Conservation (phyloP, 2,329 filamentous ascomycete species). For the Penicillium sp. region DNA sequence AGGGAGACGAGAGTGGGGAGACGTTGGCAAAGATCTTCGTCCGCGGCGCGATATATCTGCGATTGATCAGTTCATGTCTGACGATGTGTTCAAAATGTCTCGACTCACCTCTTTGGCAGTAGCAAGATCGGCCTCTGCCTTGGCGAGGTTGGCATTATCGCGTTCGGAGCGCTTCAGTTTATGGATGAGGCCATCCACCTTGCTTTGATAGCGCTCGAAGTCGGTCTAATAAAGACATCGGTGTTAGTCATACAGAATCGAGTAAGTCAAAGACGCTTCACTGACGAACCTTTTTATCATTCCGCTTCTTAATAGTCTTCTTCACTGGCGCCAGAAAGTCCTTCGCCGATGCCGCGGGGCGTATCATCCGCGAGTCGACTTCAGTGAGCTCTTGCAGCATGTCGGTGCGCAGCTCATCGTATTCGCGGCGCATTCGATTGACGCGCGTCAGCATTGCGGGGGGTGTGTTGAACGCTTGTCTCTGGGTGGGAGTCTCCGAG, state of each 20-base stretch:
- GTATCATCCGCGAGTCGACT: slow-evolving; percentile 70
- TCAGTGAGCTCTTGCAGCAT: slow-evolving; percentile 68
- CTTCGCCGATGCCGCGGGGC: slow-evolving; percentile 68
- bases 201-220: slow-evolving; percentile 74
- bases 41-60: slow-evolving; percentile 71
- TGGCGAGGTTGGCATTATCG: slow-evolving; percentile 69
- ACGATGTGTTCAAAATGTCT: neutral
- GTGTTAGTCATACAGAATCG: neutral
- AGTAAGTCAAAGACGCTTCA: neutral
- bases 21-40: slow-evolving; percentile 69
- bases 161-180: slow-evolving; percentile 71
- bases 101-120: slow-evolving; percentile 61
- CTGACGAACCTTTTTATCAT: slow-evolving; percentile 66
- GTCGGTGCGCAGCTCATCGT: slow-evolving; percentile 70
- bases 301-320: slow-evolving; percentile 81
- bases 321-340: slow-evolving; percentile 70
- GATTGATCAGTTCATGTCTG: slow-evolving; percentile 11
- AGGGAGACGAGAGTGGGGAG: slow-evolving; percentile 71
- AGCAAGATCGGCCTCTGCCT: slow-evolving; percentile 69
- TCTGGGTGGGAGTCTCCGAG: slow-evolving; percentile 57
- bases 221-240: slow-evolving; percentile 56
- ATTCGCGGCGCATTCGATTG: slow-evolving; percentile 64
- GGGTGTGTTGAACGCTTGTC: slow-evolving; percentile 62
- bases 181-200: slow-evolving; percentile 67
- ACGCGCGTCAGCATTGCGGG: slow-evolving; percentile 64